Evolutionary conservation across 2,329 filamentous ascomycete genomes (phyloP).

Genomic region (Decorospora gaudefroyi): DNA sequence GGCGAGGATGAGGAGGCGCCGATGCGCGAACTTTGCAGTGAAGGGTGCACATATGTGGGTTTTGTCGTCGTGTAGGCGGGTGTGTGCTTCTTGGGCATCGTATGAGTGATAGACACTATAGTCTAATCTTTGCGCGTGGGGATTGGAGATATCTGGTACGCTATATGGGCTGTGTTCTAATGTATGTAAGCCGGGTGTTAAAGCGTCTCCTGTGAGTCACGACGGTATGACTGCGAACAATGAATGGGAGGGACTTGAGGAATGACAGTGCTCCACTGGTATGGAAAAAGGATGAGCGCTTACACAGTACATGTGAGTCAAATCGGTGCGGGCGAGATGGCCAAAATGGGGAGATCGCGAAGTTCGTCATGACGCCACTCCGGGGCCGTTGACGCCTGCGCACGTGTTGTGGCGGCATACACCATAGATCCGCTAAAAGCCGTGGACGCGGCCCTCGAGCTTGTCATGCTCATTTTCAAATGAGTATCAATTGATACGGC

Average conservation of each 20-base stretch:
- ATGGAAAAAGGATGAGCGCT: not conserved
- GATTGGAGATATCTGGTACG: conserved; percentile 1
- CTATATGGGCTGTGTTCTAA: conserved; percentile 15
- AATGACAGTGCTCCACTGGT: not conserved
- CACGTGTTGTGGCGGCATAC: conserved; percentile 1
- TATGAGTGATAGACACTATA: conserved; percentile 7
- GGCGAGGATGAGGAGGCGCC: conserved; percentile 28
- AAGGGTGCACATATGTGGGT: conserved; percentile 48
- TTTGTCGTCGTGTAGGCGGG: conserved; percentile 50
- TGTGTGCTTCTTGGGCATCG: conserved; percentile 56
- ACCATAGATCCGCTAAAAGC: too few species aligned
- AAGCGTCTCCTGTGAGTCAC: conserved; percentile 14
- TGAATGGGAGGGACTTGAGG: not conserved
- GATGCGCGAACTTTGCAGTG: conserved; percentile 39
- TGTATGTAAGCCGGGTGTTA: conserved; percentile 11
- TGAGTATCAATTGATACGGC: not conserved
- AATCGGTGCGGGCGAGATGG: conserved; percentile 1
- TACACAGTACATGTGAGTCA: conserved; percentile 11
- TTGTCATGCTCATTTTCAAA: too few species aligned
- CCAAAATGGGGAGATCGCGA: not conserved
- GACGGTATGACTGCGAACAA: conserved; percentile 9
- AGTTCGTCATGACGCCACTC: conserved; percentile 13
- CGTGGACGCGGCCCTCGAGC: too few species aligned
- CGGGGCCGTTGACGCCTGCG: conserved; percentile 6
- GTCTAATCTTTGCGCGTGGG: not conserved